A percentile compares a stretch with the other conserved stretches of the same genome.
Evolutionary conservation across 139 green algal genomes (phyloP).

Genomic region (Medakamo hakoo): DNA sequence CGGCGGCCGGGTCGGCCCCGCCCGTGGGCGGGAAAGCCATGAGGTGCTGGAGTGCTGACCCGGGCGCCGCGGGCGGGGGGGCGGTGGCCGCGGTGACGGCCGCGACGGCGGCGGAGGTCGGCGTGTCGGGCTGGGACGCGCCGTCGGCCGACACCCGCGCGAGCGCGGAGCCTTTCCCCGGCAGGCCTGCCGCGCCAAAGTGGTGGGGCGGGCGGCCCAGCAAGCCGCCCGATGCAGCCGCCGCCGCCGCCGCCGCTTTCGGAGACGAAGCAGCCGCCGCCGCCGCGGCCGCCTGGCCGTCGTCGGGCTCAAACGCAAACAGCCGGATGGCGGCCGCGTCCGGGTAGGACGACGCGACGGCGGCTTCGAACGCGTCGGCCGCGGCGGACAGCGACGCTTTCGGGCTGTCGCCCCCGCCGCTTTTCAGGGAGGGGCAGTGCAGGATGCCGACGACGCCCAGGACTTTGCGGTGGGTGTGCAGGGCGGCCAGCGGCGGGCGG

Average conservation of each 20-base stretch:
- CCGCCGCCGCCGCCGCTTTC: no score
- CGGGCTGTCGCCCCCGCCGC: slow-evolving; percentile 15
- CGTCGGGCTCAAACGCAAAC: slow-evolving; percentile 63
- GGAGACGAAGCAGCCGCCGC: no score
- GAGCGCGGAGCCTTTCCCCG: no score
- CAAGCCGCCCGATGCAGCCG: background rate
- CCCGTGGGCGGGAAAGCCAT: slow-evolving; percentile 53
- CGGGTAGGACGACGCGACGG: slow-evolving; percentile 27
- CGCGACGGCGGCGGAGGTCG: no score
- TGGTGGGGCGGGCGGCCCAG: slow-evolving; percentile 8
- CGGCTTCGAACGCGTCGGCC: slow-evolving; percentile 6
- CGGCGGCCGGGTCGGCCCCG: background rate
- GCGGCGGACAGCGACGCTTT: slow-evolving; percentile 26
- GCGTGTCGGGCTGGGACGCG: no score
- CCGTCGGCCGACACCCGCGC: no score
- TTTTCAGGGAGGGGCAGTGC: slow-evolving; percentile 30
- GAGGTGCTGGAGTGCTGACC: no score
- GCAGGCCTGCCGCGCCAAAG: no score
- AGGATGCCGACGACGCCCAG: slow-evolving; percentile 60
- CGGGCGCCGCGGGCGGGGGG: no score
- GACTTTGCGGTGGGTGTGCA: slow-evolving; percentile 46
- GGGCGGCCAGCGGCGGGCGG: slow-evolving; percentile 19
- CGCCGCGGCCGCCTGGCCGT: slow-evolving; percentile 36
- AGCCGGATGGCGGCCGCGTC: slow-evolving; percentile 51
- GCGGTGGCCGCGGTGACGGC: no score